These are phyloP conservation scores for Ophiocordyceps unilateralis DNA, from an alignment of 2,329 filamentous ascomycete species.

Conservation along the genomic window DNA sequence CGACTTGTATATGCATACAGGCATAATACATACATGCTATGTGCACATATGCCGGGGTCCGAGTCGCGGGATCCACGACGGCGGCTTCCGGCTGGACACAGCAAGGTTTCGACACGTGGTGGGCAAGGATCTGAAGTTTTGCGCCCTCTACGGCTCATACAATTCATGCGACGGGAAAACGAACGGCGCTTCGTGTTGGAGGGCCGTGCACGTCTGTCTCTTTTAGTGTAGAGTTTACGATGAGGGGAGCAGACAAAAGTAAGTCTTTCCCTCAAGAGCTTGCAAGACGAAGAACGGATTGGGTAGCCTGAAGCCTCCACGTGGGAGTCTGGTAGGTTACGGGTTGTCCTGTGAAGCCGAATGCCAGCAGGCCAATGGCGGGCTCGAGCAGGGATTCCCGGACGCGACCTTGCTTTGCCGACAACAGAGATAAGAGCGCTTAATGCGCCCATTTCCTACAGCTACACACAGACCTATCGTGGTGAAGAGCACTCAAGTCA, in stretches of 20 bases:
- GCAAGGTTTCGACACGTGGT: background rate
- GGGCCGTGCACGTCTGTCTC: background rate
- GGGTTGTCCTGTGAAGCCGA: background rate
- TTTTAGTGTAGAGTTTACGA: background rate
- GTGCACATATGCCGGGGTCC: too few species aligned
- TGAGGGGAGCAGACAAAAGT: too few species aligned
- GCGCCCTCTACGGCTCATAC: background rate
- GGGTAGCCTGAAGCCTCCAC: background rate
- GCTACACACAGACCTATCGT: too few species aligned
- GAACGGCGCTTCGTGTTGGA: background rate
- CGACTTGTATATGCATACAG: too few species aligned
- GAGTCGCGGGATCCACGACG: too few species aligned
- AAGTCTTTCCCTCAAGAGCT: too few species aligned
- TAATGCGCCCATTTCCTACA: background rate
- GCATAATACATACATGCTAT: too few species aligned
- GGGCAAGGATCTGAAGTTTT: background rate
- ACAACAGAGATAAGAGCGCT: background rate
- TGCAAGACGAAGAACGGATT: background rate
- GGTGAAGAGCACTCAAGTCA: too few species aligned
- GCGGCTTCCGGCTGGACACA: too few species aligned
- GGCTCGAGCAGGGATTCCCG: background rate
- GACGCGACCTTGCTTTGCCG: background rate
- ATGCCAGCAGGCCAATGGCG: background rate
- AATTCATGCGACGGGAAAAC: background rate
- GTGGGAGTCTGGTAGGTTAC: background rate